These are phyloP conservation scores for Fusarium zealandicum DNA, from an alignment of 2,329 filamentous ascomycete genomes.

Conservation along the genomic window DNA sequence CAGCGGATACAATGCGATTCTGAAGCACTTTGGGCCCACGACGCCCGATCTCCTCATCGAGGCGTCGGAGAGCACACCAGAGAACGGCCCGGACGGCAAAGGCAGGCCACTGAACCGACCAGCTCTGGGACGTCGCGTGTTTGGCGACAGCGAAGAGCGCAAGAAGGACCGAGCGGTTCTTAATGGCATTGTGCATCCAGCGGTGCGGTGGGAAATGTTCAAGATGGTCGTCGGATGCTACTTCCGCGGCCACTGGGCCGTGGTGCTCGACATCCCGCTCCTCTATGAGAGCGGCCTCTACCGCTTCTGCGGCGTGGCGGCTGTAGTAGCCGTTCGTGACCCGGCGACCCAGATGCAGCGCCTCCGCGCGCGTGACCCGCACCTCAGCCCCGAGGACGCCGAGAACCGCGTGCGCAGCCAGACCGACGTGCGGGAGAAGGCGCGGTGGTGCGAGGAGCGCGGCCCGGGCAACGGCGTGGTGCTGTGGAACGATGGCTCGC, in stretches of 20 bases:
- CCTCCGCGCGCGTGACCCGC: slow-evolving; percentile 75
- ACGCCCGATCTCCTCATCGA: slow-evolving; percentile 86
- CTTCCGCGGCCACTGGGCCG: slow-evolving; percentile 80
- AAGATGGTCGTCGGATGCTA: slow-evolving; percentile 76
- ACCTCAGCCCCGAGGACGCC: slow-evolving; percentile 85
- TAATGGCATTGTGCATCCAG: slow-evolving; percentile 92
- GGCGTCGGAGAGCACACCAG: slow-evolving; percentile 57
- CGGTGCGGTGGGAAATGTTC: slow-evolving; percentile 84
- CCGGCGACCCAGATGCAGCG: slow-evolving; percentile 83
- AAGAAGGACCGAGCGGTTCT: slow-evolving; percentile 76
- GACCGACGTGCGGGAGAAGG: slow-evolving; percentile 85
- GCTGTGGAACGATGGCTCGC: slow-evolving; percentile 87
- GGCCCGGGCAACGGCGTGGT: slow-evolving; percentile 74
- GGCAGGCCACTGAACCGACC: slow-evolving; percentile 84
- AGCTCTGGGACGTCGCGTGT: slow-evolving; percentile 84
- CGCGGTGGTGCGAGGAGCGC: slow-evolving; percentile 72
- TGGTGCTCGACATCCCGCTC: slow-evolving; percentile 90
- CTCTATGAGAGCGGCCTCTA: slow-evolving; percentile 91
- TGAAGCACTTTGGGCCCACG: slow-evolving; percentile 78
- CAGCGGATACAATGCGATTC: slow-evolving; percentile 80
- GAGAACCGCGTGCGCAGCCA: slow-evolving; percentile 87
- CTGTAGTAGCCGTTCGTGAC: slow-evolving; percentile 87
- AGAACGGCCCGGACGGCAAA: slow-evolving; percentile 63
- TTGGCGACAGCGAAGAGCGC: slow-evolving; percentile 77
- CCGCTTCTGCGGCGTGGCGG: slow-evolving; percentile 79